These are phyloP conservation scores for Rosa persica DNA, from an alignment of 306 rosid genomes.

Conservation along the genomic window DNA sequence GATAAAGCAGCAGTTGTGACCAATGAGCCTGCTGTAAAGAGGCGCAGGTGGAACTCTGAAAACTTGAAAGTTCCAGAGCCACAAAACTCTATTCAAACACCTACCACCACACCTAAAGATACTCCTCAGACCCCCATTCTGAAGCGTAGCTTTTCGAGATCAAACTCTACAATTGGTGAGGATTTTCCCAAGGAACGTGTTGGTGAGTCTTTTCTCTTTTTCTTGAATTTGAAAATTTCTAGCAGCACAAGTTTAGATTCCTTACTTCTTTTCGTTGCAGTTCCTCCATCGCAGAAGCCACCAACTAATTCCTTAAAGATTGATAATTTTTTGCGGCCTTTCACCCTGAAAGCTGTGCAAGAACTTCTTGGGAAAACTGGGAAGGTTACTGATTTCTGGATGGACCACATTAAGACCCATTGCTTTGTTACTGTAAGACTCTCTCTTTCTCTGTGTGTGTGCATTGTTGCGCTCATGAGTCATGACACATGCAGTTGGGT, in stretches of 20 bases:
- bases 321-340: conserved; percentile 89
- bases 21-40: conserved; percentile 72
- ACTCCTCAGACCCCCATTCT: conserved; percentile 35
- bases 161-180: conserved; percentile 67
- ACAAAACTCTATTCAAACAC: conserved; percentile 45
- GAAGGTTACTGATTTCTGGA: conserved; percentile 76
- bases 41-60: conserved; percentile 93
- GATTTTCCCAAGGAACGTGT: conserved; percentile 75
- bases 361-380: conserved; percentile 93
- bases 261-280: conserved; percentile 43
- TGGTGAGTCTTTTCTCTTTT: conserved; percentile 53
- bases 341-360: conserved; percentile 95
- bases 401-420: conserved; percentile 99
- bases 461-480: too few species aligned
- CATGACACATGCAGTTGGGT: too few species aligned
- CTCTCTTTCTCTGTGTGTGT: conserved; percentile 4
- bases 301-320: conserved; percentile 85
- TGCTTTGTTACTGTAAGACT: conserved; percentile 91
- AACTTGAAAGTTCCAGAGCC: conserved; percentile 56
- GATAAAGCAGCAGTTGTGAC: conserved; percentile 62
- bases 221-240: conserved; percentile 2
- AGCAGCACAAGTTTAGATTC: not conserved
- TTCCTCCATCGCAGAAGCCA: conserved; percentile 73
- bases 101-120: conserved; percentile 58
- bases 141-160: conserved; percentile 64